A percentile compares a stretch with the other conserved stretches of the same genome.
Conservation (phyloP, 495 filamentous ascomycete genomes). For the Glonium stellatum region DNA sequence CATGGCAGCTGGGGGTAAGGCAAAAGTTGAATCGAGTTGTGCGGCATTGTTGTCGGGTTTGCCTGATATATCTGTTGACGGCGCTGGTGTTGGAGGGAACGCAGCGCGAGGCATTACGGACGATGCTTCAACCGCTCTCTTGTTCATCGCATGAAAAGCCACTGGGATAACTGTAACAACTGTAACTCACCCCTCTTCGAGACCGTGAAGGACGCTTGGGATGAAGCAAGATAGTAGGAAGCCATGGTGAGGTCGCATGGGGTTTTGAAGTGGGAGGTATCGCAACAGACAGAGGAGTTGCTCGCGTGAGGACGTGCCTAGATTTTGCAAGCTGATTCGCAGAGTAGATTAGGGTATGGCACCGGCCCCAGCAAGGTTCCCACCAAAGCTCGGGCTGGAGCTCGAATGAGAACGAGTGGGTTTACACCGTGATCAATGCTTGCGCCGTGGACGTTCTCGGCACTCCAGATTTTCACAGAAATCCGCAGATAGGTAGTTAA, state of each 20-base stretch:
- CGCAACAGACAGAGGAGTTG: neutral
- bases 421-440: neutral
- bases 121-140: too few species aligned
- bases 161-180: too few species aligned
- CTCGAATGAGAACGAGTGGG: neutral
- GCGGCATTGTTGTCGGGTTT: conserved; percentile 57
- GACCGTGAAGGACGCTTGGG: neutral
- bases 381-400: neutral
- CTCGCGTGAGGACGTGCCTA: neutral
- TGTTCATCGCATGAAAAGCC: too few species aligned
- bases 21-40: conserved; percentile 57
- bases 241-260: neutral
- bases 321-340: neutral
- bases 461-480: neutral
- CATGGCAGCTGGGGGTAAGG: conserved; percentile 78
- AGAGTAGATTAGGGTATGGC: neutral
- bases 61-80: conserved; percentile 73
- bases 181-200: neutral
- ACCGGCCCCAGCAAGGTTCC: neutral
- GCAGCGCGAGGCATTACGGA: conserved; percentile 61
- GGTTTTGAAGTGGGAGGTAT: neutral
- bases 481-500: neutral
- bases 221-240: neutral
- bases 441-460: neutral
- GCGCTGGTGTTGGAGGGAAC: conserved; percentile 75